A percentile compares a stretch with the other conserved stretches of the same genome.
These are phyloP conservation scores for Rhizopus delemar DNA, from an alignment of 371 early-diverging fungal species.

Conservation along the genomic window DNA sequence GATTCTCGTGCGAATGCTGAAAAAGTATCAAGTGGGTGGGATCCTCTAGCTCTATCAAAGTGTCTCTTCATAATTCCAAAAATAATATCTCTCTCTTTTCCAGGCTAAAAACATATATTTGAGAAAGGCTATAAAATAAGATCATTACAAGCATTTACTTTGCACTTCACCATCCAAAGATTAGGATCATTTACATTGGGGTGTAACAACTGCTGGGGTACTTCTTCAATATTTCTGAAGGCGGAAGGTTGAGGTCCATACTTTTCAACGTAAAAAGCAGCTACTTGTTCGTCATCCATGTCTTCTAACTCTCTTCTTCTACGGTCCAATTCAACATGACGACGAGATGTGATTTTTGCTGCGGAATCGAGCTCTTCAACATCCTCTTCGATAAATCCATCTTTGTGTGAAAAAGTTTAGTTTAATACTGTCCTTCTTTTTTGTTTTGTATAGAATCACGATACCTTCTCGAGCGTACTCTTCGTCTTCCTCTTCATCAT, in stretches of 20 bases:
- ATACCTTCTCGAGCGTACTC: conserved; percentile 69
- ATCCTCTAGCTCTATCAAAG: conserved; percentile 65
- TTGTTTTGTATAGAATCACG: background rate
- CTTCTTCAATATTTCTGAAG: conserved; percentile 68
- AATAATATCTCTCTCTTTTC: conserved; percentile 89
- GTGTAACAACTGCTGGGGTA: conserved; percentile 78
- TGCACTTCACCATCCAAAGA: conserved; percentile 93
- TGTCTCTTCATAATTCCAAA: conserved; percentile 80
- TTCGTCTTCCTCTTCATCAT: conserved; percentile 63
- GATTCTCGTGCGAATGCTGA: conserved; percentile 90
- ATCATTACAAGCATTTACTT: conserved; percentile 39
- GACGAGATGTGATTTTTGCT: conserved; percentile 53
- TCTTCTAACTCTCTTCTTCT: conserved; percentile 67
- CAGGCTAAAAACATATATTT: conserved; percentile 50
- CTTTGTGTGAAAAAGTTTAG: conserved; percentile 22
- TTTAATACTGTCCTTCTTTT: conserved; percentile 3
- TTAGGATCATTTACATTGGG: conserved; percentile 92
- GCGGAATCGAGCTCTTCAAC: conserved; percentile 62
- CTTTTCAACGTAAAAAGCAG: conserved; percentile 74
- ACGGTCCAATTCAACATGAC: conserved; percentile 70
- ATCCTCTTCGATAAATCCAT: conserved; percentile 75
- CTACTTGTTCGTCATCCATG: conserved; percentile 84
- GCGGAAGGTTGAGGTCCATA: conserved; percentile 63
- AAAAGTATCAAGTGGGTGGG: conserved; percentile 67
- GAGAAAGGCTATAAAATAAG: background rate